These are phyloP conservation scores for Starmera quercuum DNA, from an alignment of 805 yeast species.

Conservation along the genomic window DNA sequence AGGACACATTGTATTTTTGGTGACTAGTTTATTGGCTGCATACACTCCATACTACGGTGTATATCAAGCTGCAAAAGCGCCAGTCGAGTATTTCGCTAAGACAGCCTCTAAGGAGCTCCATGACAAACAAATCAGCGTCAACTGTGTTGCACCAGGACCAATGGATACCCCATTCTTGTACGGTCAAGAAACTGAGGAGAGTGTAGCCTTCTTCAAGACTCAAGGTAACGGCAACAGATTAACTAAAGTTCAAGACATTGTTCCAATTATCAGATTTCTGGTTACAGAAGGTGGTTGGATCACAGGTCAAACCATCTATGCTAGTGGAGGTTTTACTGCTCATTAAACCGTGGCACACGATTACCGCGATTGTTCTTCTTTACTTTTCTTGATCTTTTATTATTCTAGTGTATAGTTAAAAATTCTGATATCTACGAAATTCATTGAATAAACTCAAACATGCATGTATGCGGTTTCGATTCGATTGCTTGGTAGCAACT, in stretches of 20 bases:
- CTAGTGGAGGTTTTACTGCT: constrained; percentile 61
- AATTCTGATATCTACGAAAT: too few species aligned
- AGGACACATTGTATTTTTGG: constrained; percentile 49
- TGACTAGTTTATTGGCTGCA: constrained; percentile 62
- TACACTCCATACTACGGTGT: constrained; percentile 44
- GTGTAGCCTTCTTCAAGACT: constrained; percentile 49
- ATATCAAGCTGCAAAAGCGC: constrained; percentile 52
- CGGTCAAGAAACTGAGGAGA: constrained; percentile 47
- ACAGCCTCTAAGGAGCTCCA: constrained; percentile 48
- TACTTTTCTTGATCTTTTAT: too few species aligned
- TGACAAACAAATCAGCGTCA: constrained; percentile 38
- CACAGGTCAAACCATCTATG: constrained; percentile 61
- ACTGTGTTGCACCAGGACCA: constrained; percentile 58
- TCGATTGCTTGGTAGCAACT: too few species aligned
- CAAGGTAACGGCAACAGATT: constrained; percentile 40
- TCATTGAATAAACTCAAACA: too few species aligned
- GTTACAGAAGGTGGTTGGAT: constrained; percentile 64
- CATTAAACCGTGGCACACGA: constrained; percentile 23
- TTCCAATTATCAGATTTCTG: constrained; percentile 52
- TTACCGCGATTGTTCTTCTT: neutral
- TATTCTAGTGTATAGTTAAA: too few species aligned
- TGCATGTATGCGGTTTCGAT: too few species aligned
- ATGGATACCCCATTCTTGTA: constrained; percentile 63
- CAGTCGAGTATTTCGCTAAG: constrained; percentile 46
- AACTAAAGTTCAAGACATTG: constrained; percentile 53